These are phyloP conservation scores for Apiotrichum siamense DNA, from an alignment of 1,284 basidiomycete genomes.

Conservation along the genomic window DNA sequence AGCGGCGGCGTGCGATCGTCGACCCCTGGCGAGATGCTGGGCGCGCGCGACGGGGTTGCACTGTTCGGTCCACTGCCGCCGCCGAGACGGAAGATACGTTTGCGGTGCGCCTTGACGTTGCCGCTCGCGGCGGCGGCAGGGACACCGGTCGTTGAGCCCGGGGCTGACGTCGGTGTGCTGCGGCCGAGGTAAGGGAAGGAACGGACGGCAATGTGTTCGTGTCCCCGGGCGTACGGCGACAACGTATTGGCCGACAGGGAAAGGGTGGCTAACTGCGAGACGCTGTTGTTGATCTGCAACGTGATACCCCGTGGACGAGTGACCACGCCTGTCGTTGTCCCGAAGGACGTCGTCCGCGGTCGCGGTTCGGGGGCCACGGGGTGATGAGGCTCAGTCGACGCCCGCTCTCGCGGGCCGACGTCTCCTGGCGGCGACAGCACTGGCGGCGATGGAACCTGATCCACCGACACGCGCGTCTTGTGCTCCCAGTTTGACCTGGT, in stretches of 20 bases:
- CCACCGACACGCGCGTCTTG: background rate
- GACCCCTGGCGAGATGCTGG: conserved; percentile 5
- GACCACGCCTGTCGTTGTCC: background rate
- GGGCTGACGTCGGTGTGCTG: conserved; percentile 16
- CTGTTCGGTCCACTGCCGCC: too few species aligned
- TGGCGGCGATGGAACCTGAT: background rate
- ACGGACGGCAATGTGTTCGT: conserved; percentile 83
- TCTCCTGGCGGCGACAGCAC: background rate
- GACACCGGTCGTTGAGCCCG: conserved; percentile 18
- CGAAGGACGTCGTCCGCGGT: conserved; percentile 8
- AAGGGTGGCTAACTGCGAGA: conserved; percentile 76
- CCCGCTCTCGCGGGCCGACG: background rate
- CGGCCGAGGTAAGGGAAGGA: conserved; percentile 60
- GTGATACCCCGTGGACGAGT: conserved; percentile 51
- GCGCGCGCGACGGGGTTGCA: background rate
- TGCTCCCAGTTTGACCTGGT: conserved; percentile 28
- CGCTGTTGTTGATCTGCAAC: conserved; percentile 66
- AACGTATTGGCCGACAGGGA: conserved; percentile 82
- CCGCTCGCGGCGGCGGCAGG: background rate
- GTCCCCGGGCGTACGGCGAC: conserved; percentile 78
- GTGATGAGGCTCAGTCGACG: background rate
- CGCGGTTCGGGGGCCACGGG: background rate
- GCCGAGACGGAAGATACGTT: conserved; percentile 65
- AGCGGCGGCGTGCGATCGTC: conserved; percentile 18
- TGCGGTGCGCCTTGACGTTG: conserved; percentile 65